Conservation (phyloP, 257 asterid species). For the Primulina tabacum region DNA sequence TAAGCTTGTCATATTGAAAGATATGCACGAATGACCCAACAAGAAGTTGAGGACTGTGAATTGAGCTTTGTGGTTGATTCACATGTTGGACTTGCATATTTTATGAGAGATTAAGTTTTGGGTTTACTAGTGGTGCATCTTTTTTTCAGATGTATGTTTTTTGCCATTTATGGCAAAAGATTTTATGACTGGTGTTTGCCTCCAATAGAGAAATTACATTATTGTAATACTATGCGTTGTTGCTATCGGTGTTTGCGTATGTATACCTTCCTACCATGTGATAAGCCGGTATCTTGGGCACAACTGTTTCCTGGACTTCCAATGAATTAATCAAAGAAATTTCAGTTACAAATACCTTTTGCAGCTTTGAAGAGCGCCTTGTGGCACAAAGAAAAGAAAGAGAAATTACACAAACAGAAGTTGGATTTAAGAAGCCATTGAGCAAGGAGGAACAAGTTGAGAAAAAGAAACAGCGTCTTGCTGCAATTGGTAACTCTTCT, state of each 20-base stretch:
- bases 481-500: slow-evolving; percentile 76
- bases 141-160: neutral
- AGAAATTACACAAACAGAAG: slow-evolving; percentile 65
- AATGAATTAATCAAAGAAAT: neutral
- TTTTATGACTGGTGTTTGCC: neutral
- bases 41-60: neutral
- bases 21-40: neutral
- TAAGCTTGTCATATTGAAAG: neutral
- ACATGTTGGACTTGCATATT: neutral
- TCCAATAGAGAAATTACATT: neutral
- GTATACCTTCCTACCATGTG: neutral
- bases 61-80: neutral
- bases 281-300: neutral
- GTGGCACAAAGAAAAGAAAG: slow-evolving; percentile 78
- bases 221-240: neutral
- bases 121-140: neutral
- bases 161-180: neutral
- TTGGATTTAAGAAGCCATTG: slow-evolving; percentile 81
- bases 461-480: slow-evolving; percentile 85
- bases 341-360: neutral
- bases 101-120: neutral
- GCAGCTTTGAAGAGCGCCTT: slow-evolving; percentile 91
- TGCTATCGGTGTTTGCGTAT: neutral
- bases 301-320: neutral
- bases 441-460: slow-evolving; percentile 65